phyloP scores from a whole-genome alignment of 202 grass and related monocot genomes.

The Brachypodium distachyon region DNA sequence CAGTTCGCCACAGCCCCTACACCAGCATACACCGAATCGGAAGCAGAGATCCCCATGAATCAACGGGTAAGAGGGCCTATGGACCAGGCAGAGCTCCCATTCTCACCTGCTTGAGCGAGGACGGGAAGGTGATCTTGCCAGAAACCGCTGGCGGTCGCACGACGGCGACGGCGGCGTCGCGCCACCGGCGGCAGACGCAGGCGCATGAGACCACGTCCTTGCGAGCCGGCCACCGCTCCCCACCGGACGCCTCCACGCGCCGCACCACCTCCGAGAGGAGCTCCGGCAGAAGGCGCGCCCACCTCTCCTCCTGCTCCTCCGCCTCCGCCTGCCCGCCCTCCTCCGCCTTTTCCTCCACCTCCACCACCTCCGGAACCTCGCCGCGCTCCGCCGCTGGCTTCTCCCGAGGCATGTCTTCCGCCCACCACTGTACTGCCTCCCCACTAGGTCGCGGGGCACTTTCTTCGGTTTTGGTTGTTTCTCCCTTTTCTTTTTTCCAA shows the following conservation, averaged over 20 bases:
- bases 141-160: slow-evolving; percentile 54
- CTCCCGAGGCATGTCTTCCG: slow-evolving; percentile 30
- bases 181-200: slow-evolving; percentile 69
- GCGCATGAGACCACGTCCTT: slow-evolving; percentile 74
- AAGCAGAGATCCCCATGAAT: neutral
- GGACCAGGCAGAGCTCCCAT: neutral
- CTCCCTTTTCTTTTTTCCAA: neutral
- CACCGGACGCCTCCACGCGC: slow-evolving; percentile 57
- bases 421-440: slow-evolving; percentile 25
- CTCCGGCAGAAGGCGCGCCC: slow-evolving; percentile 68
- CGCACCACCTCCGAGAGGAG: slow-evolving; percentile 59
- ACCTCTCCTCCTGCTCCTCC: slow-evolving; percentile 54
- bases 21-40: neutral
- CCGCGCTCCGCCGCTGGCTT: neutral
- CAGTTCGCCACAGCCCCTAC: neutral
- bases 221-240: slow-evolving; percentile 68
- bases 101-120: slow-evolving; percentile 88
- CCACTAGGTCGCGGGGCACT: slow-evolving; percentile 21
- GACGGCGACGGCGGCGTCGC: slow-evolving; percentile 40
- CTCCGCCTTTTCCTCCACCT: slow-evolving; percentile 2
- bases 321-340: slow-evolving; percentile 12
- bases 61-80: neutral
- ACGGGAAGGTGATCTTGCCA: slow-evolving; percentile 92
- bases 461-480: neutral
- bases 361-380: neutral